phyloP scores from a whole-genome alignment of 129 eudicot species.

The Flaveria trinervia region DNA sequence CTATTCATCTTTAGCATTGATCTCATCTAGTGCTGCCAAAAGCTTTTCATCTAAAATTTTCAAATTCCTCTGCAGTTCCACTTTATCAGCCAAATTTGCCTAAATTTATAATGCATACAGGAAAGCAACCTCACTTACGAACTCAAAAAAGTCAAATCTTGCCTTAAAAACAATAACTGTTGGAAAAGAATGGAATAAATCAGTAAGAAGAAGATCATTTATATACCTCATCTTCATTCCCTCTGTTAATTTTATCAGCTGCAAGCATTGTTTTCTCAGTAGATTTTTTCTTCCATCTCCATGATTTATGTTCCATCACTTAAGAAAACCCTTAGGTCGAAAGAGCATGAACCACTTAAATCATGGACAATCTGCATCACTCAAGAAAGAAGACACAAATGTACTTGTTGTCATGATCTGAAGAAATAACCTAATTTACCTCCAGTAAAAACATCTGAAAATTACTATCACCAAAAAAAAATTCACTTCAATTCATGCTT shows the following conservation, averaged over 20 bases:
- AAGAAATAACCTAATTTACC: constrained; percentile 16
- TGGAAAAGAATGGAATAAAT: neutral
- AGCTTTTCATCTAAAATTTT: constrained; percentile 55
- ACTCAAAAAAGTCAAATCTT: constrained; percentile 17
- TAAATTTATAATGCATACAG: constrained; percentile 26
- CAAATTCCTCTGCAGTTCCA: constrained; percentile 56
- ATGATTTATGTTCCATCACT: constrained; percentile 62
- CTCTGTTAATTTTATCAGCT: constrained; percentile 46
- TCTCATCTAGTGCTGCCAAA: constrained; percentile 56
- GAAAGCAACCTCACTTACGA: constrained; percentile 12
- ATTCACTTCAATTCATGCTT: neutral
- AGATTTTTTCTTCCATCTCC: constrained; percentile 76
- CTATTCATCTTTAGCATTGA: constrained; percentile 63
- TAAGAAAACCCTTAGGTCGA: constrained; percentile 24
- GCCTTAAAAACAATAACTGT: constrained; percentile 9
- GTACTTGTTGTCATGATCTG: neutral
- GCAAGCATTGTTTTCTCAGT: constrained; percentile 48
- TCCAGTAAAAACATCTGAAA: constrained; percentile 13
- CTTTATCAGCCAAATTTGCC: constrained; percentile 51
- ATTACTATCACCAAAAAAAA: too few relatives aligned
- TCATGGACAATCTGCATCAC: constrained; percentile 22
- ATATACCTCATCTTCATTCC: constrained; percentile 55
- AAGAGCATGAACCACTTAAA: neutral
- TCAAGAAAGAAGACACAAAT: constrained; percentile 10
- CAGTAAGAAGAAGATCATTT: constrained; percentile 11